Base-by-base conservation (phyloP, 257 asterid genomes). In the Fraxinus americana region DNA sequence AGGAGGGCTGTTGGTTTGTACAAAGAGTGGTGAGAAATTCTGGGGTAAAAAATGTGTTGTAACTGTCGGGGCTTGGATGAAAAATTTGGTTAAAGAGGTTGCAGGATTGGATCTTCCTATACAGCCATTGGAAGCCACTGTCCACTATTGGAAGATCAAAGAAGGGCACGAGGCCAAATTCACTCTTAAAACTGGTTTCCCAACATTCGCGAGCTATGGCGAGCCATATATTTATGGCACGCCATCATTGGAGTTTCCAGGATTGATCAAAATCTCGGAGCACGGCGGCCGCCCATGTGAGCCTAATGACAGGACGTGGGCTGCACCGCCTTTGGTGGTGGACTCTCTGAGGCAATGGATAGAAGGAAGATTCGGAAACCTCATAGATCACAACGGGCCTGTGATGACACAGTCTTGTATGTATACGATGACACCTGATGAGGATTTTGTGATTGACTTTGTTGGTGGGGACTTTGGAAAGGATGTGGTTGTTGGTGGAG, bases 401-500 rank as follows among this genome's bases (percentile, higher is more conserved):
- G 90, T 91, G 21, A 4, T 86, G 83, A 80, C 78, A 23, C 97
- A 95, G 45, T 90, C 97, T n/a, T 95, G 98, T 83, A 82, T 95
- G 96, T 95, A 95, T 72, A 93, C 99, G 1, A 88, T 95, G 96
- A 93, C 97, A 52, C 93, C 97, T 11, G 98, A 95, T 43, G 97
- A 90, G 83, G 99, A 95, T 50, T 93, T 77, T 71, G 94, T 93
- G 72, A 87, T 95, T 21, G 99, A 95, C 78, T 93, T 90, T 39
- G 36, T 95, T 82, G 96, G 92, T 41, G 99, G 94, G 0, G 91
- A 91, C 73, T 91, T 93, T 8, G 94, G 91, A 68, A 79, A 89
- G 67, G 87, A 87, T 50, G 89, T 85, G 59, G 89, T 92, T 83
- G 87, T 92, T 63, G 93, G 87, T 78, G 98, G 96, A 16, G 98